Evolutionary conservation across 805 yeast species (phyloP).

Genomic region (Yueomyces sinensis): DNA sequence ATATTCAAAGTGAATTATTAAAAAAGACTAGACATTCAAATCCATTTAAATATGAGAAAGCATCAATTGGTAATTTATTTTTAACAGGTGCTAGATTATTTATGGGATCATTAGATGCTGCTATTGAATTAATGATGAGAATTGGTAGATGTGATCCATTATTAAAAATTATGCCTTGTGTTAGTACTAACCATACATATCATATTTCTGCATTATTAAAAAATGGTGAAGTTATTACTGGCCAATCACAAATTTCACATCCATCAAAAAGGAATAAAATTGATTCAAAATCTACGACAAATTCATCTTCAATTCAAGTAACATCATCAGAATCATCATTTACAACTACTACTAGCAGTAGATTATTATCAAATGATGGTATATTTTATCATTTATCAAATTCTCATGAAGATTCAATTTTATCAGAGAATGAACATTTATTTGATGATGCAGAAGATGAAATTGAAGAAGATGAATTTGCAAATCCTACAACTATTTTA

Average conservation of each 20-base stretch:
- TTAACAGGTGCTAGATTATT: constrained; percentile 71
- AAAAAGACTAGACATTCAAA: constrained; percentile 38
- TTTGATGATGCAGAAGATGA: constrained; percentile 11
- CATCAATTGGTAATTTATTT: constrained; percentile 76
- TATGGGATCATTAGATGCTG: constrained; percentile 73
- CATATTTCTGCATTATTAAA: constrained; percentile 68
- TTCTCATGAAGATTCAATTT: not conserved
- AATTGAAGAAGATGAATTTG: constrained; percentile 52
- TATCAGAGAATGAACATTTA: not conserved
- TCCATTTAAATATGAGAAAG: constrained; percentile 54
- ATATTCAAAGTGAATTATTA: constrained; percentile 63
- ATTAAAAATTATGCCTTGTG: constrained; percentile 58
- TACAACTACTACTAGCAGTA: constrained; percentile 4
- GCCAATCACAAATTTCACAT: constrained; percentile 90
- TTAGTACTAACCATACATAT: constrained; percentile 73
- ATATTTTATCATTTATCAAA: not conserved
- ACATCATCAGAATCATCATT: not conserved
- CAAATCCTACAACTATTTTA: constrained; percentile 32
- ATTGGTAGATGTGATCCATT: constrained; percentile 34
- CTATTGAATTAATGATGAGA: constrained; percentile 61
- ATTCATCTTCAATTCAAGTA: constrained; percentile 1
- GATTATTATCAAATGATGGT: not conserved
- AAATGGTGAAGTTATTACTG: constrained; percentile 66
- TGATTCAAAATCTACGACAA: not conserved
- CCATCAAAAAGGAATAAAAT: constrained; percentile 31